Evolutionary conservation across 805 yeast species (phyloP).

Genomic region (Metschnikowia lachancei): DNA sequence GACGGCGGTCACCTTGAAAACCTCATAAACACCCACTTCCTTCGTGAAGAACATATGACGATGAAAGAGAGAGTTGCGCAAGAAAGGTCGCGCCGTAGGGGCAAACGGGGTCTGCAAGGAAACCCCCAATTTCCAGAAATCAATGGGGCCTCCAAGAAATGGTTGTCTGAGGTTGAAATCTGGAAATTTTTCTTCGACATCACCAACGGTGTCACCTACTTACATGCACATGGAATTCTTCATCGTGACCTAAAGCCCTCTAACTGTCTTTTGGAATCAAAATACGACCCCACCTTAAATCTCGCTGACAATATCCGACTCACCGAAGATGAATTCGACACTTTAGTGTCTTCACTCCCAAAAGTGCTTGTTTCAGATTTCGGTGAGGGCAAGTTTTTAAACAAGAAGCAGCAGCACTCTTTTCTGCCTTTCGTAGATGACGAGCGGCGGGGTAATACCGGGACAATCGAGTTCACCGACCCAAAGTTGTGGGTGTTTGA

Average conservation of each 20-base stretch:
- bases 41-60: slow-evolving; percentile 23
- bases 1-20: slow-evolving; percentile 85
- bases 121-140: neutral
- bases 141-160: slow-evolving; percentile 8
- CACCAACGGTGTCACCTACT: slow-evolving; percentile 63
- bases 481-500: slow-evolving; percentile 63
- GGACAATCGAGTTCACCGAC: slow-evolving; percentile 84
- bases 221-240: slow-evolving; percentile 73
- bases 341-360: slow-evolving; percentile 44
- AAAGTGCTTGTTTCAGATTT: slow-evolving; percentile 80
- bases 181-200: slow-evolving; percentile 66
- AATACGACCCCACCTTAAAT: slow-evolving; percentile 19
- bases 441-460: slow-evolving; percentile 78
- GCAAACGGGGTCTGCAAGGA: neutral
- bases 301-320: neutral
- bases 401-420: slow-evolving; percentile 32
- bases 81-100: slow-evolving; percentile 27
- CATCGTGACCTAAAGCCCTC: slow-evolving; percentile 90
- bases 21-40: slow-evolving; percentile 34
- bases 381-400: slow-evolving; percentile 82
- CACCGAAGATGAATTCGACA: slow-evolving; percentile 15
- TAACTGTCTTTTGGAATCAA: slow-evolving; percentile 62
- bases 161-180: slow-evolving; percentile 61
- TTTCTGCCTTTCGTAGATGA: slow-evolving; percentile 25
- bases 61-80: slow-evolving; percentile 26